Evolutionary conservation across 2,329 filamentous ascomycete genomes (phyloP).

Genomic region (Fusarium bactridioides): DNA sequence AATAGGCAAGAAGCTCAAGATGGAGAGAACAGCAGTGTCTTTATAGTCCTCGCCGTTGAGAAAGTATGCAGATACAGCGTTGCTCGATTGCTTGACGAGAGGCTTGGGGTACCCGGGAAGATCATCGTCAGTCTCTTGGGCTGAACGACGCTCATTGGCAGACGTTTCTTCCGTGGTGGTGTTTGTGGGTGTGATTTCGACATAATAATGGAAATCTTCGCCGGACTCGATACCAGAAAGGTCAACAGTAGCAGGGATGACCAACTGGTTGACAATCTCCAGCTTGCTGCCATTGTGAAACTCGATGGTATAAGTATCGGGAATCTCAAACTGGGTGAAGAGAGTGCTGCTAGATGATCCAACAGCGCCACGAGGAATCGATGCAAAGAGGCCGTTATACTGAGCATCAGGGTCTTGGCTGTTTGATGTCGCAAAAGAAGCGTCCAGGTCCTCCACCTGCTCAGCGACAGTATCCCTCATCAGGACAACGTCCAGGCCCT

Average conservation of each 20-base stretch:
- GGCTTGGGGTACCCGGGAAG: slow-evolving; percentile 26
- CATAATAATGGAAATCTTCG: slow-evolving; percentile 28
- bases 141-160: slow-evolving; percentile 18
- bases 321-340: slow-evolving; percentile 33
- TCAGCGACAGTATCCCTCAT: no score
- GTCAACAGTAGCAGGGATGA: slow-evolving; percentile 19
- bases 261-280: slow-evolving; percentile 20
- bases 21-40: slow-evolving; percentile 36
- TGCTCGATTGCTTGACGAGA: slow-evolving; percentile 21
- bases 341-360: slow-evolving; percentile 7
- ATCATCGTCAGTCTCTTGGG: background rate
- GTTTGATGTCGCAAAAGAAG: slow-evolving; percentile 12
- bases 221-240: slow-evolving; percentile 34
- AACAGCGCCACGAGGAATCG: slow-evolving; percentile 19
- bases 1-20: slow-evolving; percentile 37
- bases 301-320: slow-evolving; percentile 32
- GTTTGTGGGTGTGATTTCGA: slow-evolving; percentile 26
- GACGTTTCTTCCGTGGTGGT: background rate
- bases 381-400: slow-evolving; percentile 33
- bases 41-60: slow-evolving; percentile 27
- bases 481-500: no score
- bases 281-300: slow-evolving; percentile 33
- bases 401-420: slow-evolving; percentile 39
- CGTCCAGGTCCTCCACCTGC: no score
- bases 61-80: slow-evolving; percentile 30